These are phyloP conservation scores for Odonthalia washingtoniensis DNA, from an alignment of 31 red algal genomes.

Conservation along the genomic window DNA sequence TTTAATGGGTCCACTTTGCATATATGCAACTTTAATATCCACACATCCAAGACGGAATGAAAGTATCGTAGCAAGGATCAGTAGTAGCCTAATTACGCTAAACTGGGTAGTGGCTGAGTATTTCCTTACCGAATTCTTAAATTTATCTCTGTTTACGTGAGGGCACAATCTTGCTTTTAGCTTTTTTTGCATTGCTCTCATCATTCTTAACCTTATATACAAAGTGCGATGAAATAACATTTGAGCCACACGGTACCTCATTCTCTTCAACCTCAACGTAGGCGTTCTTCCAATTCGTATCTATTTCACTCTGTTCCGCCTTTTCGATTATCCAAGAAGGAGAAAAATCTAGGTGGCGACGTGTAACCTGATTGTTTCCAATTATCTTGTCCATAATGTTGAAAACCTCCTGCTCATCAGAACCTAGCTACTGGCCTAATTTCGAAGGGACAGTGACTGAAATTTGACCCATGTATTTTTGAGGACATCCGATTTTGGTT, in stretches of 20 bases:
- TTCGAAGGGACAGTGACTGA: background rate
- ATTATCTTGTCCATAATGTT: background rate
- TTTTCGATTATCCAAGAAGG: background rate
- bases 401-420: constrained; percentile 3
- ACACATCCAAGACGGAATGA: background rate
- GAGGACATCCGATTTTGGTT: background rate
- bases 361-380: background rate
- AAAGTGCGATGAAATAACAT: constrained; percentile 14
- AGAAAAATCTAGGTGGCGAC: background rate
- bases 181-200: background rate
- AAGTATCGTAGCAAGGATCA: background rate
- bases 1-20: background rate
- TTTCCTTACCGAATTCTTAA: background rate
- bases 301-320: background rate
- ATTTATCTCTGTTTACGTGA: constrained; percentile 9
- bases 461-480: constrained; percentile 4
- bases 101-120: constrained; percentile 20
- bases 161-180: constrained; percentile 18
- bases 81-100: constrained; percentile 5
- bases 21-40: constrained; percentile 30
- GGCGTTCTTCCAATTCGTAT: background rate
- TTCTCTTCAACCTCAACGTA: background rate
- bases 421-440: background rate
- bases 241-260: background rate
- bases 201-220: constrained; percentile 22